Base-by-base conservation (phyloP, 1,284 basidiomycete genomes). In the Ganoderma lingzhi region DNA sequence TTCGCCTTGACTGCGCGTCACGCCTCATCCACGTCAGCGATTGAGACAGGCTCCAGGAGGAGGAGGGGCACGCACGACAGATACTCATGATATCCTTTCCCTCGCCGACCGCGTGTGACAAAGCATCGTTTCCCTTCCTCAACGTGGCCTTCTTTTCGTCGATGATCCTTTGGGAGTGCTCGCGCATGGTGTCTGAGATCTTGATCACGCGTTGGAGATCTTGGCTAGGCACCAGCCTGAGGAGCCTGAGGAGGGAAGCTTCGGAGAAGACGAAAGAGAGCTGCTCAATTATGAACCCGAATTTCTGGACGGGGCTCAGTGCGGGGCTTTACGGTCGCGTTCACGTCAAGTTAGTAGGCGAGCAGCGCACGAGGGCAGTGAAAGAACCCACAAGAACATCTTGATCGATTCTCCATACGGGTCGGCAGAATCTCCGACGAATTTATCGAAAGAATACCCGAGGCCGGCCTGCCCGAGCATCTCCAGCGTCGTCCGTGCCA, bases 1-100 rank as follows among this genome's bases (percentile, higher is more conserved):
- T 79, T 79, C 14, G 72, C 79, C 41, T 66, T 75, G 9, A 80
- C 78, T 74, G 15, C 67, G 6, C 3, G 2, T 30, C 3, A 4
- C 45, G 8, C 1, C 45, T n/a, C 45, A 3, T n/a, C 3, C 5
- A 19, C 4, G 14, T 30, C 14, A 53, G 6, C 60, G n/a, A 37
- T 35, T 23, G 9, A 2, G 10, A 8, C 23, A 6, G n/a, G 32
- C 28, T 58, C 28, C 6, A n/a, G 17, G 8, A 19, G 0, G 28
- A 51, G 58, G 3, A 35, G 23, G 9, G 28, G 9, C 69, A 51
- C 68, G 45, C 63, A 87, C 80, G 67, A 3, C 78, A 63, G n/a
- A 86, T 80, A 64, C 84, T 85, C 73, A 86, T 81, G 60, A 86
- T 77, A 71, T 87, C 86, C 69, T 82, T 84, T 3, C 83, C 84